These are phyloP conservation scores for Colletotrichum sp. DNA, from an alignment of 2,329 filamentous ascomycete species.

Conservation along the genomic window DNA sequence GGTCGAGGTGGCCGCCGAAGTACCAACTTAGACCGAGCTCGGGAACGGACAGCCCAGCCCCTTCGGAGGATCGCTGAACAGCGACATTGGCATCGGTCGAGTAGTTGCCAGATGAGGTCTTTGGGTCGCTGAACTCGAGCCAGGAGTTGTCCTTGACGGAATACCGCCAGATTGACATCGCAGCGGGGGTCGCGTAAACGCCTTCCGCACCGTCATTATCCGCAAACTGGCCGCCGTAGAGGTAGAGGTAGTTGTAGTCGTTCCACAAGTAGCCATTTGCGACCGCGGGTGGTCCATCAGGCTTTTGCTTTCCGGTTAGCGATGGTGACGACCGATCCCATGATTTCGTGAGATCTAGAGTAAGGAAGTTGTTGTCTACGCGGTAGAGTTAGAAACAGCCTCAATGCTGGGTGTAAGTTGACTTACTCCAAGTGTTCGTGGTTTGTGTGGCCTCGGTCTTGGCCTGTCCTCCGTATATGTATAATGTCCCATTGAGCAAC, in stretches of 20 bases:
- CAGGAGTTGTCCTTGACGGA: slow-evolving; percentile 63
- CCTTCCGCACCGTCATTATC: slow-evolving; percentile 45
- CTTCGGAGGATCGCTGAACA: slow-evolving; percentile 75
- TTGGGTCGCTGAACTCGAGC: slow-evolving; percentile 66
- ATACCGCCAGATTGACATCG: slow-evolving; percentile 75
- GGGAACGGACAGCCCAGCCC: slow-evolving; percentile 73
- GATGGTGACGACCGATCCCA: slow-evolving; percentile 72
- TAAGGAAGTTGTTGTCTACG: slow-evolving; percentile 73
- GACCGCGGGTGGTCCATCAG: slow-evolving; percentile 73
- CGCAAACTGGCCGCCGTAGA: slow-evolving; percentile 78
- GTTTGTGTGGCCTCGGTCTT: slow-evolving; percentile 62
- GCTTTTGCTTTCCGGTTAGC: slow-evolving; percentile 65
- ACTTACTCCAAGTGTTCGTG: slow-evolving; percentile 72
- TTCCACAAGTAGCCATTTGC: slow-evolving; percentile 80
- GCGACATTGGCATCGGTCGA: slow-evolving; percentile 59
- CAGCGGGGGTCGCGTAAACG: slow-evolving; percentile 58
- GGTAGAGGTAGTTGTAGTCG: slow-evolving; percentile 70
- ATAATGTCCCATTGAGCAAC: slow-evolving; percentile 76
- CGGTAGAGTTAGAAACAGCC: slow-evolving; percentile 9
- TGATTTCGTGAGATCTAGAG: slow-evolving; percentile 73
- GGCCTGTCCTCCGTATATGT: slow-evolving; percentile 76
- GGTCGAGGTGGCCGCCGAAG: slow-evolving; percentile 78
- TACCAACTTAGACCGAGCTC: slow-evolving; percentile 77
- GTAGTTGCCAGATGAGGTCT: slow-evolving; percentile 67
- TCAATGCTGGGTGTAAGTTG: neutral